Conservation (phyloP, 2,329 filamentous ascomycete genomes). For the Zymoseptoria ardabiliae region DNA sequence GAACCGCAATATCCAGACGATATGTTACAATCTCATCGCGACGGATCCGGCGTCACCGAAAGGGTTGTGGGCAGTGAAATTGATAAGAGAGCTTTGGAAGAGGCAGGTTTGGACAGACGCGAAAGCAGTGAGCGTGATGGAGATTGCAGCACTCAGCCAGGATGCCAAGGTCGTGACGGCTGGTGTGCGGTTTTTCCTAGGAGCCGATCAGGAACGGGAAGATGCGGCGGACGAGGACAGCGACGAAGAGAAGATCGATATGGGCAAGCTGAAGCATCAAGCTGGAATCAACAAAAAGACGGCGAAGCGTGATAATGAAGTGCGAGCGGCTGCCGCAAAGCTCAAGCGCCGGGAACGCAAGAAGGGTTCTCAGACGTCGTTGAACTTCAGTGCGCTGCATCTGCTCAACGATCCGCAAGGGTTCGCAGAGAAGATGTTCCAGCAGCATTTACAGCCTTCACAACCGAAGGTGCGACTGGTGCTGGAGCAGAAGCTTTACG, state of each 20-base stretch:
- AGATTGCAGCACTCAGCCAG: conserved; percentile 78
- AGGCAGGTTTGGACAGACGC: conserved; percentile 92
- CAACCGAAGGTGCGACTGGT: conserved; percentile 77
- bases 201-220: conserved; percentile 91
- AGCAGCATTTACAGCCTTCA: conserved; percentile 68
- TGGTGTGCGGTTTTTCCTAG: conserved; percentile 88
- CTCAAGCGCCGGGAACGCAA: conserved; percentile 78
- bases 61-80: conserved; percentile 90
- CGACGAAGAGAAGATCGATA: conserved; percentile 70
- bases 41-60: conserved; percentile 79
- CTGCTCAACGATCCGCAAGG: conserved; percentile 89
- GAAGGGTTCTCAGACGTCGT: conserved; percentile 75
- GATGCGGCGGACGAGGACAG: conserved; percentile 78
- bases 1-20: conserved; percentile 87
- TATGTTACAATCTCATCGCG: conserved; percentile 83
- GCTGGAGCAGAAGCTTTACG: conserved; percentile 81
- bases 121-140: conserved; percentile 96
- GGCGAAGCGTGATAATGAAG: conserved; percentile 72
- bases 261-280: conserved; percentile 76
- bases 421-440: conserved; percentile 83
- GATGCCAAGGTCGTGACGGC: conserved; percentile 89
- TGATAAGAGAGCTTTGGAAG: conserved; percentile 94
- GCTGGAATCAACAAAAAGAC: conserved; percentile 93
- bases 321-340: conserved; percentile 74
- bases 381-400: conserved; percentile 96